Evolutionary conservation across 2,329 filamentous ascomycete genomes (phyloP).

Genomic region (Botrytis galanthina): DNA sequence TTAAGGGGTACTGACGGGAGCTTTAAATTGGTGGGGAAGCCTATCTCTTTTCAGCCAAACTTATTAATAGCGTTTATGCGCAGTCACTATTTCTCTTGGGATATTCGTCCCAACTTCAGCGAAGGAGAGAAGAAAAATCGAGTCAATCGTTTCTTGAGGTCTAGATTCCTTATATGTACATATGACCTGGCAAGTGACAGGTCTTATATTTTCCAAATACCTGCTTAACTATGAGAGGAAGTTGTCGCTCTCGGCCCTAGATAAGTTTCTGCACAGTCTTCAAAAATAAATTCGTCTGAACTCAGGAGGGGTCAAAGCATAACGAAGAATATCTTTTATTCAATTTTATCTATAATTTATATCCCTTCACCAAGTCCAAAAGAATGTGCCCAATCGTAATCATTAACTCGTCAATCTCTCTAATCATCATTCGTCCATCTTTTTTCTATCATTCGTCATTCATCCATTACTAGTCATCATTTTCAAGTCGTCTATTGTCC

Average conservation of each 20-base stretch:
- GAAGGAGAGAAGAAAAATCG: background rate
- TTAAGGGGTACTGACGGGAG: slow-evolving; percentile 1
- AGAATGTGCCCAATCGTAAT: slow-evolving; percentile 8
- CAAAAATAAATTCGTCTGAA: background rate
- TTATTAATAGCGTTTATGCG: background rate
- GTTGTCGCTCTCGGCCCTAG: background rate
- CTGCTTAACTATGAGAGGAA: background rate
- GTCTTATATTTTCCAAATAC: background rate
- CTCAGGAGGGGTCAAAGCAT: background rate
- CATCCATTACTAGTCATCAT: background rate
- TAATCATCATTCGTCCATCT: background rate
- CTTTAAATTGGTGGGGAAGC: background rate
- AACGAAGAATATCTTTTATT: background rate
- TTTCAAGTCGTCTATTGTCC: background rate
- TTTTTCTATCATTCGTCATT: background rate
- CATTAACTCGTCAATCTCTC: background rate
- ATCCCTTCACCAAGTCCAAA: background rate
- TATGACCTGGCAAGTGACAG: background rate
- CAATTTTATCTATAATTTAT: slow-evolving; percentile 2
- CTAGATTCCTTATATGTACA: background rate
- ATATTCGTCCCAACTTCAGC: background rate
- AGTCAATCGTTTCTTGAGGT: background rate
- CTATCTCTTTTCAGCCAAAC: background rate
- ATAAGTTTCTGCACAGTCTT: background rate
- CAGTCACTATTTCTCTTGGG: background rate